These are phyloP conservation scores for Umbilicus rupestris DNA, from an alignment of 164 flowering plant species.

Conservation along the genomic window DNA sequence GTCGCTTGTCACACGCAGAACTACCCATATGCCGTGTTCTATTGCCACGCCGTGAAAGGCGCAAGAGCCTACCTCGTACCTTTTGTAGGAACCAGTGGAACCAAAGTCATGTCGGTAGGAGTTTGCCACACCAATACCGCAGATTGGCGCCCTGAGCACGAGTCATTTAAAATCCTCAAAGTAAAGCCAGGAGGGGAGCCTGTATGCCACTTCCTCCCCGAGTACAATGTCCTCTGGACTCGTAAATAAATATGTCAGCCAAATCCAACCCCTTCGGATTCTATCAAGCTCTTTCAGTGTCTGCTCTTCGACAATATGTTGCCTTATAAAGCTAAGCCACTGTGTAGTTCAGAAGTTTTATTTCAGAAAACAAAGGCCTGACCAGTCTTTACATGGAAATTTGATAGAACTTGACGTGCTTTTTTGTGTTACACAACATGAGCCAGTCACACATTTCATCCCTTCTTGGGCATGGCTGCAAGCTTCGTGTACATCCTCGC, in stretches of 20 bases:
- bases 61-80: conserved; percentile 24
- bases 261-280: neutral
- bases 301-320: neutral
- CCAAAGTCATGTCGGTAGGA: conserved; percentile 26
- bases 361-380: neutral
- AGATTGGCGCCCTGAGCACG: conserved; percentile 37
- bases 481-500: conserved; percentile 95
- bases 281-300: too few species aligned
- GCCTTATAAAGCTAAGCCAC: neutral
- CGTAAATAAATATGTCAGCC: conserved; percentile 11
- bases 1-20: conserved; percentile 37
- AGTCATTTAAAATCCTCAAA: conserved; percentile 38
- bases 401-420: neutral
- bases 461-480: conserved; percentile 93
- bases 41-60: conserved; percentile 24
- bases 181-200: conserved; percentile 40
- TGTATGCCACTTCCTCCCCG: conserved; percentile 41
- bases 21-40: conserved; percentile 33
- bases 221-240: conserved; percentile 33
- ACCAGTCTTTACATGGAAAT: neutral
- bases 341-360: neutral
- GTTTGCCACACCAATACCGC: conserved; percentile 38
- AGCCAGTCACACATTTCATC: conserved; percentile 24
- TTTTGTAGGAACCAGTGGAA: conserved; percentile 29
- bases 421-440: neutral